These are phyloP conservation scores for Pichia kluyveri DNA, from an alignment of 805 yeast species.

Conservation along the genomic window DNA sequence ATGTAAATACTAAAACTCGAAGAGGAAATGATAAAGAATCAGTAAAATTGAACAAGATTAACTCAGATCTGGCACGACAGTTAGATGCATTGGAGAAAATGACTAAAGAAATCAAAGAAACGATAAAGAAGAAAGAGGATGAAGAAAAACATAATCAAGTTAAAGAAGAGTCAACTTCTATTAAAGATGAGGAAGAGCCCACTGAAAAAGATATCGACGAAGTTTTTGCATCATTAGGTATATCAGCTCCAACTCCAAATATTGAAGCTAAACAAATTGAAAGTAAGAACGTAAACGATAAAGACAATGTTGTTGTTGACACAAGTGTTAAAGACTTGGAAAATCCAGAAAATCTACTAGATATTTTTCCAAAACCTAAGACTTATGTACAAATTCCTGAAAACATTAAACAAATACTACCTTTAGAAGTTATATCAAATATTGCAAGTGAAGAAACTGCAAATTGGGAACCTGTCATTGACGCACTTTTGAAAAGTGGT, in stretches of 20 bases:
- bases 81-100: conserved; percentile 21
- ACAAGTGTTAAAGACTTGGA: no score
- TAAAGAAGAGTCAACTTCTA: conserved; percentile 9
- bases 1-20: neutral
- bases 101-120: conserved; percentile 21
- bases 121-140: conserved; percentile 13
- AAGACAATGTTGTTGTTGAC: neutral
- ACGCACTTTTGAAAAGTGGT: conserved; percentile 19
- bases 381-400: conserved; percentile 28
- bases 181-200: conserved; percentile 12
- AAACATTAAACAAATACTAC: conserved; percentile 26
- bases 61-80: conserved; percentile 19
- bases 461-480: conserved; percentile 40
- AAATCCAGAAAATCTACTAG: neutral
- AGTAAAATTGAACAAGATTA: neutral
- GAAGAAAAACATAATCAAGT: conserved; percentile 8
- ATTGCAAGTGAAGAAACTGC: conserved; percentile 31
- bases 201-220: conserved; percentile 21
- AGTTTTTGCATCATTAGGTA: conserved; percentile 19
- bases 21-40: neutral
- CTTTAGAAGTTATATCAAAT: conserved; percentile 31
- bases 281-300: neutral
- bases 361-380: conserved; percentile 19
- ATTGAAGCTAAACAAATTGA: conserved; percentile 3
- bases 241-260: conserved; percentile 4